These are phyloP conservation scores for Lipomyces mesembrius DNA, from an alignment of 805 yeast genomes.

Conservation along the genomic window DNA sequence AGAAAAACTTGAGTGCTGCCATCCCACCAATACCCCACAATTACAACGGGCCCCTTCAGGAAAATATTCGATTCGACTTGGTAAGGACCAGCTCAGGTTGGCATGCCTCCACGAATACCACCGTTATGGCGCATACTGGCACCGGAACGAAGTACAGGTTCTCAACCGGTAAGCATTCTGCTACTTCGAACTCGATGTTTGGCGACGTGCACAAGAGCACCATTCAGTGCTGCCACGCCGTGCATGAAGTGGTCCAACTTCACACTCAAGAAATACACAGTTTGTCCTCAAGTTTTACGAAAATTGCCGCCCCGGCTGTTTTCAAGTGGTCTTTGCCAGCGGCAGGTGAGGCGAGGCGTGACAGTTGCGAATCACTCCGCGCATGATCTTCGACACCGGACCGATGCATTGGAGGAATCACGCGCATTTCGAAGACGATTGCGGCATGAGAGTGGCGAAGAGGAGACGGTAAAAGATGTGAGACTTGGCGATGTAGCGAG, in stretches of 20 bases:
- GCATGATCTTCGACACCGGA: conserved; percentile 1
- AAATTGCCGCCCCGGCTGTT: neutral
- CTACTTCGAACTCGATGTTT: neutral
- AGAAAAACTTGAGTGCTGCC: neutral
- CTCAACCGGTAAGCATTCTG: neutral
- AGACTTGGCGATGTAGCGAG: conserved; percentile 50
- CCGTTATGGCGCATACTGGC: neutral
- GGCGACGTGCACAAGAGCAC: neutral
- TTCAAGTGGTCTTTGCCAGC: neutral
- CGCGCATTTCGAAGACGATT: conserved; percentile 2
- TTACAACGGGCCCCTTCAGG: neutral
- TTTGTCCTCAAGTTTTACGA: neutral
- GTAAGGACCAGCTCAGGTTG: neutral
- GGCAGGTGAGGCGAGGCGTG: neutral
- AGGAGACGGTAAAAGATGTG: conserved; percentile 16
- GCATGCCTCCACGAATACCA: neutral
- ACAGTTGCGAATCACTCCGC: neutral
- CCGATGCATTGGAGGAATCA: neutral
- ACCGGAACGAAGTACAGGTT: neutral
- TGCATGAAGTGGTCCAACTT: neutral
- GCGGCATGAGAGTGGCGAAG: conserved; percentile 4
- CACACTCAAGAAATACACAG: neutral
- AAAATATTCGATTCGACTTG: neutral
- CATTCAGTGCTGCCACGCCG: neutral
- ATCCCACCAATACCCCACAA: neutral